A percentile compares a stretch with the other conserved stretches of the same genome.
Conservation (phyloP, 2,329 filamentous ascomycete species). For the Fusarium verrucosum region DNA sequence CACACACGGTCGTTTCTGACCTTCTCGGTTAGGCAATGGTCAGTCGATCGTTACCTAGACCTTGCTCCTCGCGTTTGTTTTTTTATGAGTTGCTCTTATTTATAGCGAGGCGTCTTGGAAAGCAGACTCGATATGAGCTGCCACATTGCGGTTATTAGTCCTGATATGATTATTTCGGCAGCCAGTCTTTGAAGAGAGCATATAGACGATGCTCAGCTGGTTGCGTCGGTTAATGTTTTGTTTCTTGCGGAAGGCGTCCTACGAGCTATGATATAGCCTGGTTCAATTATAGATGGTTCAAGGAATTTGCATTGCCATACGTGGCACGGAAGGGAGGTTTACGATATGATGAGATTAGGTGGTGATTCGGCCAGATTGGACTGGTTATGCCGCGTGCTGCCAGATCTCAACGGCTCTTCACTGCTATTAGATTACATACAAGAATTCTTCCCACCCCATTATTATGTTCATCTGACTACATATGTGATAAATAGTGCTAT, state of each 20-base stretch:
- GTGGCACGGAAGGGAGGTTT: slow-evolving; percentile 22
- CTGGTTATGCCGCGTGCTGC: background rate
- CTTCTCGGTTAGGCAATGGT: background rate
- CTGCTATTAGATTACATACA: slow-evolving; percentile 14
- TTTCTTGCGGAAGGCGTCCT: slow-evolving; percentile 11
- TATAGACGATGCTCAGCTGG: background rate
- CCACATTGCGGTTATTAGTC: slow-evolving; percentile 18
- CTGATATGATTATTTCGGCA: background rate
- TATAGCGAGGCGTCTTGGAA: slow-evolving; percentile 43
- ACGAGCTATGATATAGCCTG: slow-evolving; percentile 4
- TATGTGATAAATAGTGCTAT: background rate
- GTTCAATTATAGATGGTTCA: slow-evolving; percentile 21
- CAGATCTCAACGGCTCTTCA: background rate
- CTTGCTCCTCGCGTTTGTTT: slow-evolving; percentile 11
- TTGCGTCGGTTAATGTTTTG: slow-evolving; percentile 22
- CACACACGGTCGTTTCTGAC: slow-evolving; percentile 10
- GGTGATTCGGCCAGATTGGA: slow-evolving; percentile 3
- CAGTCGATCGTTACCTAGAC: background rate
- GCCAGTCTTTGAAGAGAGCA: background rate
- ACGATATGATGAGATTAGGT: slow-evolving; percentile 29
- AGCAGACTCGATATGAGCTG: slow-evolving; percentile 27
- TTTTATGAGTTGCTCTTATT: slow-evolving; percentile 19
- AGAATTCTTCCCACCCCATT: background rate
- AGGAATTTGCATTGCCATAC: slow-evolving; percentile 27
- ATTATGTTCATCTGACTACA: no score